Evolutionary conservation across 2,329 filamentous ascomycete species (phyloP).

Genomic region (Aspergillus hiratsukae): DNA sequence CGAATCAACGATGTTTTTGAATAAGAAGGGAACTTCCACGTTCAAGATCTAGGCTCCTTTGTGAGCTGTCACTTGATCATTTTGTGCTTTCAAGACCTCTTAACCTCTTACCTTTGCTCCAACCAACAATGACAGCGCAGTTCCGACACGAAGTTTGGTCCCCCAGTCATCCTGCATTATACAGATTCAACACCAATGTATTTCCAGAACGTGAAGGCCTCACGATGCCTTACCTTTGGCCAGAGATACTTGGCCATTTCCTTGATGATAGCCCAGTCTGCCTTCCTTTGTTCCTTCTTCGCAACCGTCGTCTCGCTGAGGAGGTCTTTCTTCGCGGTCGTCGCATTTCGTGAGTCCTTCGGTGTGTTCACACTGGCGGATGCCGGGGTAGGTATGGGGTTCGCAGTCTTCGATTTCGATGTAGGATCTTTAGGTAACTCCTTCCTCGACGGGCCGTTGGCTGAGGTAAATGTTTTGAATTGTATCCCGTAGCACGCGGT

Average conservation of each 20-base stretch:
- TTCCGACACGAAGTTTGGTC: slow-evolving; percentile 76
- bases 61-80: background rate
- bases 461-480: slow-evolving; percentile 27
- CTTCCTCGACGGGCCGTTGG: slow-evolving; percentile 17
- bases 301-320: slow-evolving; percentile 62
- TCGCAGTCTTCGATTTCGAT: slow-evolving; percentile 11
- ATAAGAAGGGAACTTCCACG: slow-evolving; percentile 98
- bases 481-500: slow-evolving; percentile 21
- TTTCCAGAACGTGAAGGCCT: background rate
- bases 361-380: slow-evolving; percentile 18
- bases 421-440: slow-evolving; percentile 15
- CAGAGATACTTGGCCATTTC: slow-evolving; percentile 96
- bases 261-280: slow-evolving; percentile 97
- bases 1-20: slow-evolving; percentile 94
- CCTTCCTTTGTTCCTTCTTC: slow-evolving; percentile 85
- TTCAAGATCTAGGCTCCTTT: slow-evolving; percentile 61
- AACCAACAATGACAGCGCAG: slow-evolving; percentile 78
- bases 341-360: slow-evolving; percentile 20
- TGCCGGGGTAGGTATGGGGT: slow-evolving; percentile 9
- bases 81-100: slow-evolving; percentile 7
- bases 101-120: slow-evolving; percentile 70
- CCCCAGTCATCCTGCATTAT: slow-evolving; percentile 60
- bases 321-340: slow-evolving; percentile 51
- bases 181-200: slow-evolving; percentile 16
- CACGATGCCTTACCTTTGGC: slow-evolving; percentile 61